Evolutionary conservation across 208 protist species (phyloP).

Genomic region (Leishmania gerbilli): DNA sequence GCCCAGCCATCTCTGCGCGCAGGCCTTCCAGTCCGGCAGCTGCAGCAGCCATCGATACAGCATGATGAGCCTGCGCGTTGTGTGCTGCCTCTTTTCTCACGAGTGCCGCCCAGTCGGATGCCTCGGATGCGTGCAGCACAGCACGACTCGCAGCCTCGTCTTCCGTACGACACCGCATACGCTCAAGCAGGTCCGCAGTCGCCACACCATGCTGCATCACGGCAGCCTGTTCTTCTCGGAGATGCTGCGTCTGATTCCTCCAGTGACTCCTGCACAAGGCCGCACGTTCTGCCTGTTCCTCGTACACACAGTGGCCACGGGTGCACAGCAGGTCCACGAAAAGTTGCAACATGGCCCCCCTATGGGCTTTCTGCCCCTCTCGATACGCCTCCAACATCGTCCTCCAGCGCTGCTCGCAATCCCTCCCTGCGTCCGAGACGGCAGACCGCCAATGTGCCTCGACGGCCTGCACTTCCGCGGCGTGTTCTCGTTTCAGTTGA

Average conservation of each 20-base stretch:
- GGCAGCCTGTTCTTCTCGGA: not conserved
- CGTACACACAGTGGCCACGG: not conserved
- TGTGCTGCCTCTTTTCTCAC: not conserved
- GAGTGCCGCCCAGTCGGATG: not conserved
- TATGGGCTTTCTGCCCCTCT: not conserved
- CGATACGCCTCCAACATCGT: not conserved
- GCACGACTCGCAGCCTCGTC: conserved; percentile 1
- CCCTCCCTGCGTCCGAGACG: conserved; percentile 5
- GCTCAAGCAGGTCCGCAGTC: not conserved
- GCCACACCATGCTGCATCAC: not conserved
- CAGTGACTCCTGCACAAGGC: not conserved
- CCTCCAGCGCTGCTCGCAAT: conserved; percentile 4
- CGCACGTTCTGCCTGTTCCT: not conserved
- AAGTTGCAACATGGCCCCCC: not conserved
- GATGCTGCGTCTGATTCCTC: not conserved
- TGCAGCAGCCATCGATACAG: not conserved
- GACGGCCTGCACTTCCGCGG: not conserved
- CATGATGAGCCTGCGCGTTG: not conserved
- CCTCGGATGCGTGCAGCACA: not conserved
- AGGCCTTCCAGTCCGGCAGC: conserved; percentile 2
- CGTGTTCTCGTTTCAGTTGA: not conserved
- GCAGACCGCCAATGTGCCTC: conserved; percentile 5
- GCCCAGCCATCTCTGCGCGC: not conserved
- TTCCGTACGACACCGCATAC: not conserved
- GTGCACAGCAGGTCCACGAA: not conserved